Evolutionary conservation across 1,284 basidiomycete species (phyloP), one percentile per base, ranked within the genome.

Genomic region (Ceratobasidium sp.): DNA sequence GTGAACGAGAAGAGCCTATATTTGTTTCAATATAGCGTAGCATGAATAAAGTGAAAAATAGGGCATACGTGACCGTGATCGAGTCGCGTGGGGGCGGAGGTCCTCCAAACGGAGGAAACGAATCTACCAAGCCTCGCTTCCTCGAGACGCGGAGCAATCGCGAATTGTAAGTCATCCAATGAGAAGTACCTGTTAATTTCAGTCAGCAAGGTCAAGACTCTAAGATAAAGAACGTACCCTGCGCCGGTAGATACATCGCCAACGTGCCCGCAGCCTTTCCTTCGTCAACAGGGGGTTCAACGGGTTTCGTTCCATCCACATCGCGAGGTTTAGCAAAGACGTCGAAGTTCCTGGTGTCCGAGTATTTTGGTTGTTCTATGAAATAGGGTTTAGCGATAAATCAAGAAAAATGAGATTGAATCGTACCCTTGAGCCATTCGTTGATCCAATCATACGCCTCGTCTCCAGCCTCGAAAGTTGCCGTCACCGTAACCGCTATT

Each of bases 1-100:
- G 87, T 79, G 22, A 84, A 82, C 0, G 86, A 86, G 76, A 87
- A 88, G 0, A 89, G 82, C 9, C 87, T 88, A 50, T 47, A 73
- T 59, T 19, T 64, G 48, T 33, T 19, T 50, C 8, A 75, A 27
- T 48, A 14, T 3, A 45, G 1, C 7, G 1, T 8, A 9, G n/a
- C 22, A 33, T 5, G 36, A 4, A 41, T 41, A 41, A 15, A 27
- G n/a, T 22, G 1, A 45, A 48, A 31, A 17, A n/a, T 4, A 33
- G 19, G 0, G 27, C 66, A 8, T 19, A 69, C 66, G 66, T 69
- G 29, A 69, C 51, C 14, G 15, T 69, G 11, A 69, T 48, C 14
- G 36, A 41, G 11, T 41, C 36, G 36, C 36, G 36, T 41, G 36
- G 11, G 36, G 6, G 4, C 11, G 36, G 36, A 4, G 36, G 36